Evolutionary conservation across 1,284 basidiomycete genomes (phyloP), one percentile per base, ranked within the genome.

Genomic region (Cutaneotrichosporon mucoides): DNA sequence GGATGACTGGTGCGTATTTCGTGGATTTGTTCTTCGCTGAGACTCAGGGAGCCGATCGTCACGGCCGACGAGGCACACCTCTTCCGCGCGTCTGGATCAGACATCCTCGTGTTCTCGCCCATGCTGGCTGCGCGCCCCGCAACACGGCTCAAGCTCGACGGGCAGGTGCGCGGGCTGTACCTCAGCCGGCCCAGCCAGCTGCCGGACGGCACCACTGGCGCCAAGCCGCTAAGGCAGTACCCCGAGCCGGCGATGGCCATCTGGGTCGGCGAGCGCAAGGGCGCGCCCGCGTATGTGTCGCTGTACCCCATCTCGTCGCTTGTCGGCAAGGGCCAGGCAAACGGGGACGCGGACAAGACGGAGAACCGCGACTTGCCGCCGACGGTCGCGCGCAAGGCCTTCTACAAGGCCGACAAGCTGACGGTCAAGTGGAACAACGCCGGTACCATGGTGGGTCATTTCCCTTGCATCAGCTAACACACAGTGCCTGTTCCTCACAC

Each of bases 361-460:
- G 71, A 72, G 60, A 73, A 65, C 8, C 70, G 68, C 51, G 70
- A 74, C 53, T 63, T 76, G 58, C 78, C 78, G 2, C 57, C 63
- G 45, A 79, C 79, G 1, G 66, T 72, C 5, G 80, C 81, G n/a
- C 79, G 81, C 68, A 98, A 98, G 82, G 89, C 86, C 1, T 98
- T 98, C 78, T 98, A 87, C 85, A 97, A 97, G 80, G 92, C 94
- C 2, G 94, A 98, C 81, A 89, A 90, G 64, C 85, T 91, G 10
- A 85, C 86, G 70, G 89, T 99, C 79, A 98, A 97, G 79, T 98
- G 95, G 95, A 98, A 98, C 78, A 85, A 85, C 13, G 85, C 93
- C 34, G 95, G 95, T 33, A 81, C 81, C 4, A 80, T 79, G 63
- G 76, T 81, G 53, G 62, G 75, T 66, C 3, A 16, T 6, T 6